Evolutionary conservation across 305 asterid genomes (phyloP).

Genomic region (Plantago rigida): DNA sequence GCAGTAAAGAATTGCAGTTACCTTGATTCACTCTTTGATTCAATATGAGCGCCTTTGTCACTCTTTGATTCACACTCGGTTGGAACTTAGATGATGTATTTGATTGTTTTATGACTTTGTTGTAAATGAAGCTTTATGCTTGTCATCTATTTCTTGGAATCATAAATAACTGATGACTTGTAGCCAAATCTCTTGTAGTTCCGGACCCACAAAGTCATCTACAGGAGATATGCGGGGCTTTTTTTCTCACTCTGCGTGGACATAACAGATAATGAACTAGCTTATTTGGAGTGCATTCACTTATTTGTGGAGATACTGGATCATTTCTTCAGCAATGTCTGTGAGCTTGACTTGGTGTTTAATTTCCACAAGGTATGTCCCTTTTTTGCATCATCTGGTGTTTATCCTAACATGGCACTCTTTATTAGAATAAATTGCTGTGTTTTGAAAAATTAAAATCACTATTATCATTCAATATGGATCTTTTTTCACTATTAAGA

Average conservation of each 20-base stretch:
- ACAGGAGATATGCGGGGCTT: constrained; percentile 86
- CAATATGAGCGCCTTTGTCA: background rate
- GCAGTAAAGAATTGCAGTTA: too few relatives aligned
- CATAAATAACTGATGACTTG: background rate
- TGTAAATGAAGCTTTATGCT: background rate
- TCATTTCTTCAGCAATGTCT: constrained; percentile 91
- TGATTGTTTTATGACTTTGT: background rate
- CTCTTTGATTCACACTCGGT: background rate
- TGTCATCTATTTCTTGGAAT: background rate
- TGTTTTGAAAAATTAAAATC: background rate
- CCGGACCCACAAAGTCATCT: constrained; percentile 87
- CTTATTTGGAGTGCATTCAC: constrained; percentile 82
- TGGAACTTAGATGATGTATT: background rate
- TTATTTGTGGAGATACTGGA: constrained; percentile 92
- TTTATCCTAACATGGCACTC: background rate
- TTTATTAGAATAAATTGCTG: too few relatives aligned
- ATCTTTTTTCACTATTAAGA: too few relatives aligned
- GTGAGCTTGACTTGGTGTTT: constrained; percentile 89
- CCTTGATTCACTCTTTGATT: too few relatives aligned
- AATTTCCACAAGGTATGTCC: constrained; percentile 89
- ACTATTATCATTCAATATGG: background rate
- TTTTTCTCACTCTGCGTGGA: constrained; percentile 94
- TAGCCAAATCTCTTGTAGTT: constrained; percentile 39
- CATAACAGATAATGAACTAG: constrained; percentile 85
- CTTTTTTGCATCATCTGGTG: constrained; percentile 2